phyloP scores from a whole-genome alignment of 176 grass and related monocot genomes.

The Thalia dealbata region DNA sequence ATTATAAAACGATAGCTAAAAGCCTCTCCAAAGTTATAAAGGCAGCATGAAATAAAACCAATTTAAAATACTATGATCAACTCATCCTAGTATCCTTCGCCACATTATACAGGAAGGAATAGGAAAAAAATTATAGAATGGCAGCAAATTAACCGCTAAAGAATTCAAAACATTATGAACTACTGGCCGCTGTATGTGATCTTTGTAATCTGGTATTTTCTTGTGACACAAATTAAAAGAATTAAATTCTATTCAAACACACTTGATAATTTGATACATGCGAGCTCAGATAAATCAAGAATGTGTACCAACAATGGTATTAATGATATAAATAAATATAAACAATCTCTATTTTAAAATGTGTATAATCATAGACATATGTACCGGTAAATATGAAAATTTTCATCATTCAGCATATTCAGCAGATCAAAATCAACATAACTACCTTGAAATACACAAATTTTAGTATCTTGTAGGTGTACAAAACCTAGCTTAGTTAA shows the following conservation, averaged over 20 bases:
- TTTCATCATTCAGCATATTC: too few relatives aligned
- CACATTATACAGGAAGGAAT: background rate
- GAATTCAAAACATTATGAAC: conserved; percentile 20
- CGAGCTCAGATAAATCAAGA: too few relatives aligned
- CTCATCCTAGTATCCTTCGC: background rate
- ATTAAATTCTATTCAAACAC: background rate
- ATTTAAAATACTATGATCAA: background rate
- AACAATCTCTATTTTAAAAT: too few relatives aligned
- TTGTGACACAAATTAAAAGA: conserved; percentile 2
- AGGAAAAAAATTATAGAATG: background rate
- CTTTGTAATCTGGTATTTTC: conserved; percentile 5
- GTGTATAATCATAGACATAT: too few relatives aligned
- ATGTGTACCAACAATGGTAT: background rate
- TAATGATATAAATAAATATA: background rate
- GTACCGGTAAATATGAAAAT: too few relatives aligned
- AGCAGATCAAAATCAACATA: too few relatives aligned
- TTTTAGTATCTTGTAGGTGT: too few relatives aligned
- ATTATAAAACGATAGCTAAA: background rate
- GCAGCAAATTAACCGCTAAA: conserved; percentile 8
- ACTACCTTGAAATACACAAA: too few relatives aligned
- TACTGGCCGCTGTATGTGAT: conserved; percentile 4
- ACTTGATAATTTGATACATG: background rate
- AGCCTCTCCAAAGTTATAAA: background rate
- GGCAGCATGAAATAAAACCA: background rate
- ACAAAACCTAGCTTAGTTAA: too few relatives aligned